phyloP scores from a whole-genome alignment of 768 basidiomycete genomes.

The Cantharellus anzutake region DNA sequence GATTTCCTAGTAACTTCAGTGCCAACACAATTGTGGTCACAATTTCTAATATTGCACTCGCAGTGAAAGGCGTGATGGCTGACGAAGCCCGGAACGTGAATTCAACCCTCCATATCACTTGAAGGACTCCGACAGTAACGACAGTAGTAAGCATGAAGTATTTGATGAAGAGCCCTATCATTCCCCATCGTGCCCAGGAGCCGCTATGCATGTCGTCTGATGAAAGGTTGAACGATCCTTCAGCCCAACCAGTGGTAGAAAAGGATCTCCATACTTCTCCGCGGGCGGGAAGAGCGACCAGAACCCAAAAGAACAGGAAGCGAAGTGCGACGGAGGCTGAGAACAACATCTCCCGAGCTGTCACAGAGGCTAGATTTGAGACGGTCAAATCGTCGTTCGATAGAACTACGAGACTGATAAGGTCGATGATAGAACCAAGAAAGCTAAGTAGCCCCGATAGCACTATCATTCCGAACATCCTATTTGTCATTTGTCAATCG shows the following conservation, averaged over 20 bases:
- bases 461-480: neutral
- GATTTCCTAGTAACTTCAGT: neutral
- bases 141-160: neutral
- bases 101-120: neutral
- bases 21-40: neutral
- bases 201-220: neutral
- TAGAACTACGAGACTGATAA: neutral
- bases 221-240: neutral
- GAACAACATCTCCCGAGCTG: neutral
- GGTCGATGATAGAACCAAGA: neutral
- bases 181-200: neutral
- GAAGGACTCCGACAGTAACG: neutral
- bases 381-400: neutral
- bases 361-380: neutral
- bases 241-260: neutral
- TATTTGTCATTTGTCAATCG: neutral
- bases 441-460: neutral
- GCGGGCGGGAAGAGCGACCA: neutral
- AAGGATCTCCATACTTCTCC: neutral
- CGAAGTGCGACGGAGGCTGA: neutral
- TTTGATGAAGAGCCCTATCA: neutral
- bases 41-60: neutral
- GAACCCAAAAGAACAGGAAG: neutral
- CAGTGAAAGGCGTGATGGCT: neutral
- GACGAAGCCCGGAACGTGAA: neutral